Evolutionary conservation across 176 grass and related monocot species (phyloP).

Genomic region (Pontederia crassipes): DNA sequence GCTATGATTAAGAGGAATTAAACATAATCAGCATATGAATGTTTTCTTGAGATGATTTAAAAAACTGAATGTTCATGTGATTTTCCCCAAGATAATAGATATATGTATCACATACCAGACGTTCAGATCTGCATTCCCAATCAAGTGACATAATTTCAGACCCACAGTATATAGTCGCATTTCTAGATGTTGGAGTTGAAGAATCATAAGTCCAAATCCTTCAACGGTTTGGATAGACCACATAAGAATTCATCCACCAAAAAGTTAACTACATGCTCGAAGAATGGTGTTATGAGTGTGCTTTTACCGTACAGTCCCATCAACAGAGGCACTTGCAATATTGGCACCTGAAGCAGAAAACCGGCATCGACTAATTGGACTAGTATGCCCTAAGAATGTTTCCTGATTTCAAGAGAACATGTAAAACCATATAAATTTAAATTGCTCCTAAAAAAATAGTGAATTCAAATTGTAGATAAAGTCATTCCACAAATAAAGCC

Average conservation of each 20-base stretch:
- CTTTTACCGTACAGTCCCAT: constrained; percentile 89
- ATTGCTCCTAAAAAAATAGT: not conserved
- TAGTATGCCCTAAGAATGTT: constrained; percentile 99
- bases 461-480: constrained; percentile 29
- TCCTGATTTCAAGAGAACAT: constrained; percentile 31
- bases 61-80: constrained; percentile 5
- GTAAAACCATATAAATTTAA: constrained; percentile 22
- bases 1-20: constrained; percentile 83
- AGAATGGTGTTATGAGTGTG: constrained; percentile 6
- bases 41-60: not conserved
- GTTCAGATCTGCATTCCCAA: constrained; percentile 99
- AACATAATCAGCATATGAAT: constrained; percentile 28
- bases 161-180: constrained; percentile 97
- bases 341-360: constrained; percentile 95
- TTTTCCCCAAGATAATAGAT: constrained; percentile 11
- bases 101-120: constrained; percentile 55
- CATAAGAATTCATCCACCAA: constrained; percentile 21
- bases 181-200: constrained; percentile 82
- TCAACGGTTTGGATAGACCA: constrained; percentile 16
- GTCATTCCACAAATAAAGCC: not conserved
- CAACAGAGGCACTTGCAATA: constrained; percentile 86
- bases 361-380: constrained; percentile 68
- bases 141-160: constrained; percentile 84
- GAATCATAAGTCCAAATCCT: constrained; percentile 98
- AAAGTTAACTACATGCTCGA: constrained; percentile 1